Percentiles rank a stretch among this genome's conserved stretches.
These are phyloP conservation scores for Physocladia obscura DNA, from an alignment of 192 early-diverging fungal species.

Conservation along the genomic window DNA sequence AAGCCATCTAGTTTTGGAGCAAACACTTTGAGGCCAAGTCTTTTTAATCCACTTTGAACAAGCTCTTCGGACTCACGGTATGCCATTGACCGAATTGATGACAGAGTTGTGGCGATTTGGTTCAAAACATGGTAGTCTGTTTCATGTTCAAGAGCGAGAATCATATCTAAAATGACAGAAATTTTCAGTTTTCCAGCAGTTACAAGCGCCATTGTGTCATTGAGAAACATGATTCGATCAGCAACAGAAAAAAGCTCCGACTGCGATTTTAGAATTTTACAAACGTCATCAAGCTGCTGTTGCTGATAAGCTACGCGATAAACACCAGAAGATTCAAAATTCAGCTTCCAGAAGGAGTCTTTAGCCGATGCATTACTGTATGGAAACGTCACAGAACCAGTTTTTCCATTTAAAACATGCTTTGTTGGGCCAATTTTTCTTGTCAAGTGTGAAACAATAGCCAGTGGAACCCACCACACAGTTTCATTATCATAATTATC, in stretches of 20 bases:
- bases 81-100: conserved; percentile 64
- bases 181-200: conserved; percentile 77
- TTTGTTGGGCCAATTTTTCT: conserved; percentile 41
- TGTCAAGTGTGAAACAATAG: conserved; percentile 46
- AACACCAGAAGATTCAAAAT: conserved; percentile 74
- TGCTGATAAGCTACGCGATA: conserved; percentile 73
- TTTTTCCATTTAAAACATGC: conserved; percentile 52
- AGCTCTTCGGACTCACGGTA: conserved; percentile 58
- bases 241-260: conserved; percentile 36
- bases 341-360: conserved; percentile 77
- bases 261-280: conserved; percentile 52
- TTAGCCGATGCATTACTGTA: conserved; percentile 34
- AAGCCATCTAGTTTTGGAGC: conserved; percentile 76
- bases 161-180: conserved; percentile 69
- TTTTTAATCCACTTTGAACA: conserved; percentile 62
- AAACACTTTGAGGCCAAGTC: conserved; percentile 71
- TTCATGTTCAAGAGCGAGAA: conserved; percentile 73
- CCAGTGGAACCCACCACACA: conserved; percentile 83
- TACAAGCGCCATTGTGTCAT: conserved; percentile 77
- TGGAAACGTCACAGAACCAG: conserved; percentile 47
- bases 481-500: no score
- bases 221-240: conserved; percentile 82
- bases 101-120: conserved; percentile 63
- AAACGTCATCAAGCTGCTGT: conserved; percentile 34
- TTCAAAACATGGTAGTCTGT: conserved; percentile 72